phyloP scores from a whole-genome alignment of 768 basidiomycete genomes.

The Suillus subaureus region DNA sequence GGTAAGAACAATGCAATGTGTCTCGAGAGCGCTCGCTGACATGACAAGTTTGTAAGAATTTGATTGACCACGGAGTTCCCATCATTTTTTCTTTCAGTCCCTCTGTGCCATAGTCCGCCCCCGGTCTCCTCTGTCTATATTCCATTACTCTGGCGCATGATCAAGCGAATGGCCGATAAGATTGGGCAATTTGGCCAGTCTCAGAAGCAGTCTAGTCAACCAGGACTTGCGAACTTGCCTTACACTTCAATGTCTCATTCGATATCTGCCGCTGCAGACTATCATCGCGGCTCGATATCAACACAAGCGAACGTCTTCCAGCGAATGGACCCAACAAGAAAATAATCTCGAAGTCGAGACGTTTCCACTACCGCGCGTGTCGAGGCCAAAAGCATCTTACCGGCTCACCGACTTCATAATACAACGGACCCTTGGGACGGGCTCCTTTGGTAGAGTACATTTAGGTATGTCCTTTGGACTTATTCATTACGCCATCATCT shows the following conservation, averaged over 20 bases:
- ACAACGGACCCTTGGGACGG: conserved; percentile 86
- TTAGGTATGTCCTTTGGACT: conserved; percentile 52
- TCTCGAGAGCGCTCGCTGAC: neutral
- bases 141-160: conserved; percentile 28
- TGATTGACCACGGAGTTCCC: neutral
- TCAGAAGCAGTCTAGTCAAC: conserved; percentile 8
- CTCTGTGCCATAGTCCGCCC: neutral
- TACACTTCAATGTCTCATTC: conserved; percentile 1
- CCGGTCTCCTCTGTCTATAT: neutral
- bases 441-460: conserved; percentile 97
- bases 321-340: conserved; percentile 48
- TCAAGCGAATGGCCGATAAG: conserved; percentile 56
- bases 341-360: conserved; percentile 41
- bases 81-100: conserved; percentile 7
- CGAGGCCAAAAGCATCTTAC: conserved; percentile 66
- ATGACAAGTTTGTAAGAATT: neutral
- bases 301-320: conserved; percentile 64
- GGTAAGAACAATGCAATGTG: conserved; percentile 2
- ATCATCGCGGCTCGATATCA: conserved; percentile 68
- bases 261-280: conserved; percentile 42
- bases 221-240: conserved; percentile 5
- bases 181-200: conserved; percentile 35
- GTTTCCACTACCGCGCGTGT: conserved; percentile 35
- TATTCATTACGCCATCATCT: conserved; percentile 14
- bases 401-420: conserved; percentile 77